Evolutionary conservation across 2,329 filamentous ascomycete genomes (phyloP).

Genomic region (Capronia coronata): DNA sequence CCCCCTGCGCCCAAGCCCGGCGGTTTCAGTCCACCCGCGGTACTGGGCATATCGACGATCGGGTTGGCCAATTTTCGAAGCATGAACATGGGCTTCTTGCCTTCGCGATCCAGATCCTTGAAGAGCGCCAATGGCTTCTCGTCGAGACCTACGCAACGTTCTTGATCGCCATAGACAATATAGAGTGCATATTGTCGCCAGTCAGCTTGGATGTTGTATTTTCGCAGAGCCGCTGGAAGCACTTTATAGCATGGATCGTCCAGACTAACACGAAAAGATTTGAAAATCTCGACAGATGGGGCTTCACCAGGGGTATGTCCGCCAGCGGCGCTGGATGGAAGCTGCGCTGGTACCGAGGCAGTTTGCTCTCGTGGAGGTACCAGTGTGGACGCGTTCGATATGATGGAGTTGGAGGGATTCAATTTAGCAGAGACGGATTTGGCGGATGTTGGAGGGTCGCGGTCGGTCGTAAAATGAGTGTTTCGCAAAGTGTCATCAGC

Average conservation of each 20-base stretch:
- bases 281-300: constrained; percentile 83
- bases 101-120: constrained; percentile 94
- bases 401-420: constrained; percentile 22
- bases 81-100: constrained; percentile 99
- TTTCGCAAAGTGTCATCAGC: constrained; percentile 31
- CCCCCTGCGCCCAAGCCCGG: constrained; percentile 8
- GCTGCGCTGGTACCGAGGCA: constrained; percentile 24
- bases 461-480: constrained; percentile 28
- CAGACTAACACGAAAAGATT: constrained; percentile 95
- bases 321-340: constrained; percentile 21
- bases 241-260: constrained; percentile 98
- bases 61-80: constrained; percentile 58
- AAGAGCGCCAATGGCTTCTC: constrained; percentile 94
- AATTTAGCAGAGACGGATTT: constrained; percentile 24
- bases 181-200: constrained; percentile 97
- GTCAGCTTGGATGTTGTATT: constrained; percentile 96
- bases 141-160: constrained; percentile 82
- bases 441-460: constrained; percentile 29
- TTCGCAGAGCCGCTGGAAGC: constrained; percentile 86
- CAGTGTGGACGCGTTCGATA: constrained; percentile 27
- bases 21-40: constrained; percentile 18
- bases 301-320: constrained; percentile 29
- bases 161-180: constrained; percentile 98
- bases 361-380: constrained; percentile 24
- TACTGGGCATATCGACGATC: constrained; percentile 17